Evolutionary conservation across 805 yeast genomes (phyloP).

Genomic region (Candida dendrica): DNA sequence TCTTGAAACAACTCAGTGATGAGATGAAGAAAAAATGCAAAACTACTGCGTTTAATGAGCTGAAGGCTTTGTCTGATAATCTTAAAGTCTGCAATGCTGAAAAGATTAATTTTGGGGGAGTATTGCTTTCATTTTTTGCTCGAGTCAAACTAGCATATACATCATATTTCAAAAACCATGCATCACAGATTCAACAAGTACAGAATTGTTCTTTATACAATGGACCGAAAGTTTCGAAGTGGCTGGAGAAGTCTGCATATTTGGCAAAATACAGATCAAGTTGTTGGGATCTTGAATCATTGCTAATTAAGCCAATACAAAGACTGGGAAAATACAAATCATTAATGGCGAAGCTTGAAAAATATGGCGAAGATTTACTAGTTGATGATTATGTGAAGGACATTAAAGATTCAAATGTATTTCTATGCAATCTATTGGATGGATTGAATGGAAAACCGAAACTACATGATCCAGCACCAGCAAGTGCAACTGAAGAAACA

Average conservation of each 20-base stretch:
- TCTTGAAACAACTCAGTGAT: slow-evolving; percentile 16
- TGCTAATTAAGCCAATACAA: slow-evolving; percentile 25
- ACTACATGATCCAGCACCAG: too few species aligned
- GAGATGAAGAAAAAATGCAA: not conserved
- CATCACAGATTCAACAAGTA: slow-evolving; percentile 23
- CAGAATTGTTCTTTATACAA: slow-evolving; percentile 8
- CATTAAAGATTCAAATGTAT: slow-evolving; percentile 12
- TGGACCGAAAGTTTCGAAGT: slow-evolving; percentile 20
- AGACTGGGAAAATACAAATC: slow-evolving; percentile 20
- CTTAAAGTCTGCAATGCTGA: slow-evolving; percentile 5
- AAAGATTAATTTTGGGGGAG: slow-evolving; percentile 21
- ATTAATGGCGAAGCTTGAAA: slow-evolving; percentile 10
- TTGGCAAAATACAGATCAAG: slow-evolving; percentile 17
- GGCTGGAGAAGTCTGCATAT: slow-evolving; percentile 28
- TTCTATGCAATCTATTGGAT: slow-evolving; percentile 10
- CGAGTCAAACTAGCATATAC: slow-evolving; percentile 27
- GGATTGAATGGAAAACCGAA: not conserved
- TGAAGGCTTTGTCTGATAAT: slow-evolving; percentile 5
- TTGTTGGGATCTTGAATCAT: slow-evolving; percentile 21
- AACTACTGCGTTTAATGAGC: slow-evolving; percentile 1
- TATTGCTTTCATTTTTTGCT: slow-evolving; percentile 23
- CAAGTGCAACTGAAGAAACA: too few species aligned
- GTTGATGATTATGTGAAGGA: slow-evolving; percentile 6
- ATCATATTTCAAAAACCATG: slow-evolving; percentile 25
- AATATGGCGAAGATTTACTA: slow-evolving; percentile 5